A percentile compares a stretch with the other conserved stretches of the same genome.
These are phyloP conservation scores for Hypericum androsaemum DNA, from an alignment of 345 rosid species.

Conservation along the genomic window DNA sequence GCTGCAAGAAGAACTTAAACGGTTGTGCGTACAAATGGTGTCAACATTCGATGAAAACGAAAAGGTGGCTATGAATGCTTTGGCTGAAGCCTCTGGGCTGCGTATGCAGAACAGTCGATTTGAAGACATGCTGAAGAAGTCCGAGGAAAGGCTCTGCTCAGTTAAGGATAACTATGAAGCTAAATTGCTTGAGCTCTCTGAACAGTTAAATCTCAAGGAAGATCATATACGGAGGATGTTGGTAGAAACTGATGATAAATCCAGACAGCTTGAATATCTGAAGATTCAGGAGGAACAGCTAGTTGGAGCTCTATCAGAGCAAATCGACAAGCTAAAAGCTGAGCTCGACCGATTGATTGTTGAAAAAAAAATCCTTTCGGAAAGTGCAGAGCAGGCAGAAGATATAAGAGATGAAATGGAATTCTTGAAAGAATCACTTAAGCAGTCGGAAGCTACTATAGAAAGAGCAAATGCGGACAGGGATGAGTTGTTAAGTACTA, in stretches of 20 bases:
- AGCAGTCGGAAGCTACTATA: slow-evolving; percentile 33
- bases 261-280: slow-evolving; percentile 40
- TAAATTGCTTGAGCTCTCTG: slow-evolving; percentile 38
- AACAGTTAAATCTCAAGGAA: slow-evolving; percentile 32
- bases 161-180: slow-evolving; percentile 38
- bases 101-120: slow-evolving; percentile 46
- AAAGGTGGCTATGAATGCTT: slow-evolving; percentile 65
- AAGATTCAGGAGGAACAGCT: slow-evolving; percentile 42
- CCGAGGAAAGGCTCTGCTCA: slow-evolving; percentile 39
- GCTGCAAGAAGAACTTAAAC: slow-evolving; percentile 72
- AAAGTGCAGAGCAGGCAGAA: slow-evolving; percentile 28
- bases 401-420: slow-evolving; percentile 35
- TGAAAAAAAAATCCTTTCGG: slow-evolving; percentile 20
- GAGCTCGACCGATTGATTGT: slow-evolving; percentile 35
- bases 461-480: slow-evolving; percentile 34
- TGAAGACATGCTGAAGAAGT: slow-evolving; percentile 53
- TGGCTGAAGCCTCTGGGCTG: slow-evolving; percentile 61
- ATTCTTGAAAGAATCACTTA: slow-evolving; percentile 27
- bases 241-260: slow-evolving; percentile 39
- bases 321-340: slow-evolving; percentile 29
- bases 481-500: slow-evolving; percentile 26
- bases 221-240: slow-evolving; percentile 34
- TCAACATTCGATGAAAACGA: slow-evolving; percentile 72
- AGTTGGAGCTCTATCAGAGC: slow-evolving; percentile 25
- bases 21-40: slow-evolving; percentile 67